phyloP scores from a whole-genome alignment of 352 stramenopile species.

The Phytophthora nicotianae region DNA sequence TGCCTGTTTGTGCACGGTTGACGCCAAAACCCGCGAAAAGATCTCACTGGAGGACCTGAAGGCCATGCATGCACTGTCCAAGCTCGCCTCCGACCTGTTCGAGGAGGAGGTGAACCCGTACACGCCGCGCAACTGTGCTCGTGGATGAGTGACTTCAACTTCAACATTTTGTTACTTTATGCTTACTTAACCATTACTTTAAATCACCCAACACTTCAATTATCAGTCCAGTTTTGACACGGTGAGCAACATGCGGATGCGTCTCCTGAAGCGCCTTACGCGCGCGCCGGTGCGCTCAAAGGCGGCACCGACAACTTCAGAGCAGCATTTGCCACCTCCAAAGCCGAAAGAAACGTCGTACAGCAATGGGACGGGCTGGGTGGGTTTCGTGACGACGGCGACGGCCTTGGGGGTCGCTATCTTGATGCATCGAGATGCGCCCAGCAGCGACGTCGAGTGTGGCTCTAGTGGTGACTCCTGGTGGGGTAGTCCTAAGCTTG shows the following conservation, averaged over 20 bases:
- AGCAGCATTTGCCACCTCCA: background rate
- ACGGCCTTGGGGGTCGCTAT: conserved; percentile 17
- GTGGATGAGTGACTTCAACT: conserved; percentile 16
- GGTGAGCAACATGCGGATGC: conserved; percentile 23
- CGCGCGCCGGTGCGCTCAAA: conserved; percentile 23
- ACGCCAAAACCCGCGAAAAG: conserved; percentile 35
- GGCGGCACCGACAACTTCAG: background rate
- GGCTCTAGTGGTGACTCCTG: conserved; percentile 19
- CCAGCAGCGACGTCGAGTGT: conserved; percentile 29
- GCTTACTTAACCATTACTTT: conserved; percentile 10
- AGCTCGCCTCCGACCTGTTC: conserved; percentile 60
- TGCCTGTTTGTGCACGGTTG: conserved; percentile 51
- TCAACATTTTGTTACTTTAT: conserved; percentile 21
- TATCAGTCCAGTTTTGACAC: conserved; percentile 4
- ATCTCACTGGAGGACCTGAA: conserved; percentile 47
- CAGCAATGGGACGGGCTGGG: conserved; percentile 30
- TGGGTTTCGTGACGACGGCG: conserved; percentile 29
- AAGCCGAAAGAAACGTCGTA: conserved; percentile 16
- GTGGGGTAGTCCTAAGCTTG: conserved; percentile 15
- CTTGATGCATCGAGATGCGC: conserved; percentile 15
- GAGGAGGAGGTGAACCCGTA: conserved; percentile 45
- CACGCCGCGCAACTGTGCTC: conserved; percentile 29
- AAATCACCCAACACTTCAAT: conserved; percentile 3
- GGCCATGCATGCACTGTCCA: conserved; percentile 57
- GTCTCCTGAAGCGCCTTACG: conserved; percentile 21